Evolutionary conservation across 257 asterid genomes (phyloP).

Genomic region (Solanum dulcamara): DNA sequence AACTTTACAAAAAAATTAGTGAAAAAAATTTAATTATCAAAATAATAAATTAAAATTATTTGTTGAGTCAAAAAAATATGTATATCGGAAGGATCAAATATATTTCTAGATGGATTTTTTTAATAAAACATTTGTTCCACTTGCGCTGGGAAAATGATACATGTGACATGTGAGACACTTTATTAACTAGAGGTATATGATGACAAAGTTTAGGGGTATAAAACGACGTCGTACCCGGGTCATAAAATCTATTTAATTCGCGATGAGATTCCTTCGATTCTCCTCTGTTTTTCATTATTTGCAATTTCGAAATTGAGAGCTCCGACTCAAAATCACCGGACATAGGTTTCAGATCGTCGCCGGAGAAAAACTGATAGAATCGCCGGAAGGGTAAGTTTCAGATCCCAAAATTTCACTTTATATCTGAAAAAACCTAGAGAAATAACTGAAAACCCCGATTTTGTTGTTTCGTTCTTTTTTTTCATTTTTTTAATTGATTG

Average conservation of each 20-base stretch:
- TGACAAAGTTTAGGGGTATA: too few species aligned
- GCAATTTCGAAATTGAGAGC: neutral
- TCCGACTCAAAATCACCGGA: neutral
- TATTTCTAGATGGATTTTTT: too few species aligned
- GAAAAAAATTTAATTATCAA: too few species aligned
- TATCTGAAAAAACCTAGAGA: neutral
- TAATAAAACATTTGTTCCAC: too few species aligned
- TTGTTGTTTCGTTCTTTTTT: too few species aligned
- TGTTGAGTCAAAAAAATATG: too few species aligned
- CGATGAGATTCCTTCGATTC: neutral
- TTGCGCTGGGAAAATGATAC: too few species aligned
- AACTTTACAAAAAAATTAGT: too few species aligned
- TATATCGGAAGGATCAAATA: too few species aligned
- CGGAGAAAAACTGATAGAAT: neutral
- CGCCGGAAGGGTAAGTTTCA: neutral
- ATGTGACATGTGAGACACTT: too few species aligned
- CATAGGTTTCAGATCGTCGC: neutral
- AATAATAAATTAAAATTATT: too few species aligned
- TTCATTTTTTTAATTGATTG: neutral
- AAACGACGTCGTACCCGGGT: neutral
- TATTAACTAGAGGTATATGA: too few species aligned
- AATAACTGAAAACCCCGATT: neutral
- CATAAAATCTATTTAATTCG: neutral
- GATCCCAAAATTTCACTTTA: neutral
- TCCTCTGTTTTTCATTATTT: neutral